These are phyloP conservation scores for Aspergillus proliferans DNA, from an alignment of 2,329 filamentous ascomycete species.

Conservation along the genomic window DNA sequence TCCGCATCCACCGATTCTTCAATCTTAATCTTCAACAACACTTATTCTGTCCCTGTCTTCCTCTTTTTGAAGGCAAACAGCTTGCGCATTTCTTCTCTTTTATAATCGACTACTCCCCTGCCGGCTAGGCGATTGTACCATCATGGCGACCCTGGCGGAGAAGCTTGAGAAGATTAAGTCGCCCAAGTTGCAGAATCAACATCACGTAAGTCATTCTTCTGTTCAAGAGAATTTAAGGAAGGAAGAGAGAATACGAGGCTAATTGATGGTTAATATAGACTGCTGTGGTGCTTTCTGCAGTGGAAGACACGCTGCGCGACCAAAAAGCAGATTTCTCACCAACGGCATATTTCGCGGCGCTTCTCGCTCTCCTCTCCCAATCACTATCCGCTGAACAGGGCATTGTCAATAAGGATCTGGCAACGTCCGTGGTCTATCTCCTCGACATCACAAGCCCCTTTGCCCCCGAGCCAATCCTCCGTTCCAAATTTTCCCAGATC, in stretches of 20 bases:
- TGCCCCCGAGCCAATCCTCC: constrained; percentile 77
- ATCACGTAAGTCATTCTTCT: constrained; percentile 59
- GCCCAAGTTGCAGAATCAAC: constrained; percentile 90
- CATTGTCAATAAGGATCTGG: constrained; percentile 72
- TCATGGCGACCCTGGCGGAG: constrained; percentile 66
- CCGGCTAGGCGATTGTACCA: constrained; percentile 25
- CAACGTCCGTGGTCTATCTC: constrained; percentile 84
- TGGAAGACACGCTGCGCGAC: constrained; percentile 86
- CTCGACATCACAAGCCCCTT: constrained; percentile 86
- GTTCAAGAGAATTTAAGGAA: neutral
- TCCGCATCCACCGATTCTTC: constrained; percentile 20
- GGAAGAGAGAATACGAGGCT: neutral
- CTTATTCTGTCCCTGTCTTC: constrained; percentile 9
- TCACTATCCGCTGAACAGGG: constrained; percentile 58
- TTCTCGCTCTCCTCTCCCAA: constrained; percentile 79
- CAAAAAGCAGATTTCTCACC: constrained; percentile 77
- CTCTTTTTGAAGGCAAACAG: constrained; percentile 3
- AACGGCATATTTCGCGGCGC: constrained; percentile 92
- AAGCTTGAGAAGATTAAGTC: constrained; percentile 96
- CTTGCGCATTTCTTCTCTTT: constrained; percentile 4
- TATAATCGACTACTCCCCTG: constrained; percentile 14
- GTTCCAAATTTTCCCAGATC: constrained; percentile 92
- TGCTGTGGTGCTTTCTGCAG: constrained; percentile 77
- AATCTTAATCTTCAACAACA: constrained; percentile 18
- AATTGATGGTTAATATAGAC: constrained; percentile 14